These are phyloP conservation scores for Aureobasidium lini DNA, from an alignment of 2,329 filamentous ascomycete species.

Conservation along the genomic window DNA sequence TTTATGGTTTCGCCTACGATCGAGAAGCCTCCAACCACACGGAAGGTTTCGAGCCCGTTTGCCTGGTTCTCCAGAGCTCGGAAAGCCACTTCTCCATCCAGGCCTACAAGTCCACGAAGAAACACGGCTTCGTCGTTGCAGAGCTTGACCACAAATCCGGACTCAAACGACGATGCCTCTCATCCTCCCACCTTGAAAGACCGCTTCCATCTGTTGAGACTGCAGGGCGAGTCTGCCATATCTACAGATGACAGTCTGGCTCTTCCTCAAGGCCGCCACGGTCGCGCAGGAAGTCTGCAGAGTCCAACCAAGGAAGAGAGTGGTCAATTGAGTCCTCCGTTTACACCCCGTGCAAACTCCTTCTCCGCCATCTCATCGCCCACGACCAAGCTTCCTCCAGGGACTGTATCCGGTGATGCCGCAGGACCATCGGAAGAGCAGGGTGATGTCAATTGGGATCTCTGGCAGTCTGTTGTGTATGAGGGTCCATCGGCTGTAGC, in stretches of 20 bases:
- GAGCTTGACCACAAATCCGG: slow-evolving; percentile 71
- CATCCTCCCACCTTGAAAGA: slow-evolving; percentile 63
- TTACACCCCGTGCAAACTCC: slow-evolving; percentile 16
- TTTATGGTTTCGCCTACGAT: neutral
- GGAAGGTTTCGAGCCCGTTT: slow-evolving; percentile 84
- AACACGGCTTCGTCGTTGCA: slow-evolving; percentile 76
- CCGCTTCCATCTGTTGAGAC: slow-evolving; percentile 67
- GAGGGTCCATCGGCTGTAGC: slow-evolving; percentile 85
- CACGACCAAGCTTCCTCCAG: slow-evolving; percentile 63
- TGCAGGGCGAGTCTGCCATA: slow-evolving; percentile 43
- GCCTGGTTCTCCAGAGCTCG: slow-evolving; percentile 64
- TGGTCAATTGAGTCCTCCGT: slow-evolving; percentile 14
- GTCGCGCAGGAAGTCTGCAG: slow-evolving; percentile 35
- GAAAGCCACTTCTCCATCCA: slow-evolving; percentile 49
- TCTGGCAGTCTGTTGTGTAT: slow-evolving; percentile 95
- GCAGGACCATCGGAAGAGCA: slow-evolving; percentile 67
- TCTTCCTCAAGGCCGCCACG: slow-evolving; percentile 19
- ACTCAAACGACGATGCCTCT: slow-evolving; percentile 50
- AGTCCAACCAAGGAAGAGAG: slow-evolving; percentile 31
- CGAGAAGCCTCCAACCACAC: slow-evolving; percentile 33
- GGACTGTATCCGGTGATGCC: slow-evolving; percentile 75
- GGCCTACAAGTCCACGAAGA: slow-evolving; percentile 43
- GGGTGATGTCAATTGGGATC: slow-evolving; percentile 87
- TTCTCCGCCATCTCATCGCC: slow-evolving; percentile 30
- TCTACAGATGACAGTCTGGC: slow-evolving; percentile 13